Evolutionary conservation across 2,329 filamentous ascomycete species (phyloP).

Genomic region (Verticillium longisporum): DNA sequence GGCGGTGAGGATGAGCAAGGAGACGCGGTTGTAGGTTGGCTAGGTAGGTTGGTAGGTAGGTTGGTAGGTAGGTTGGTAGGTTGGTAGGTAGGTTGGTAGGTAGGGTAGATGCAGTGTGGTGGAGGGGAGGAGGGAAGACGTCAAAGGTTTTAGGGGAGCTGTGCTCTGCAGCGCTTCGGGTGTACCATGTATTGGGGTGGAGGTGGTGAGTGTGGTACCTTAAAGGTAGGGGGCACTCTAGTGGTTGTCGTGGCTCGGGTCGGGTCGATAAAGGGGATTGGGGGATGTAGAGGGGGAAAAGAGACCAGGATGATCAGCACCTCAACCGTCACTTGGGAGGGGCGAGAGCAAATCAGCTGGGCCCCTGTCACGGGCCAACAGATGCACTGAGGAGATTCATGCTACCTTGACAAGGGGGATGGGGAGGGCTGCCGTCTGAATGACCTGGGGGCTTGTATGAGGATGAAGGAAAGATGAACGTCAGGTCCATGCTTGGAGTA

Average conservation of each 20-base stretch:
- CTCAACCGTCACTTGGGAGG: background rate
- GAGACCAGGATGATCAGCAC: background rate
- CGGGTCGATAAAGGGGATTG: background rate
- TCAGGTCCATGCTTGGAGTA: background rate
- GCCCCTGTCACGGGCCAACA: background rate
- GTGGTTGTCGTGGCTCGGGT: background rate
- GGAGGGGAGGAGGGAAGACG: background rate
- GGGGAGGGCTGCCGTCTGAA: background rate
- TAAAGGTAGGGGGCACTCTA: no score
- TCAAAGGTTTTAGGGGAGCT: background rate
- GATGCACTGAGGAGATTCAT: background rate
- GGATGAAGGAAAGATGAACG: background rate
- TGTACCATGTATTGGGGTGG: background rate
- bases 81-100: background rate
- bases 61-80: background rate
- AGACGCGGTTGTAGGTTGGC: background rate
- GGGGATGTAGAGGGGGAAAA: background rate
- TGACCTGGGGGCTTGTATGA: background rate
- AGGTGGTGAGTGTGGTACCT: background rate
- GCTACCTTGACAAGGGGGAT: background rate
- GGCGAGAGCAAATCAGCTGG: background rate
- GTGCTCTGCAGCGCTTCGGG: background rate
- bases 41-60: background rate
- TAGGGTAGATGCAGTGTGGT: background rate
- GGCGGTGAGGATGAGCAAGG: background rate